Conservation (phyloP, 305 asterid genomes). For the Coffea humblotiana region DNA sequence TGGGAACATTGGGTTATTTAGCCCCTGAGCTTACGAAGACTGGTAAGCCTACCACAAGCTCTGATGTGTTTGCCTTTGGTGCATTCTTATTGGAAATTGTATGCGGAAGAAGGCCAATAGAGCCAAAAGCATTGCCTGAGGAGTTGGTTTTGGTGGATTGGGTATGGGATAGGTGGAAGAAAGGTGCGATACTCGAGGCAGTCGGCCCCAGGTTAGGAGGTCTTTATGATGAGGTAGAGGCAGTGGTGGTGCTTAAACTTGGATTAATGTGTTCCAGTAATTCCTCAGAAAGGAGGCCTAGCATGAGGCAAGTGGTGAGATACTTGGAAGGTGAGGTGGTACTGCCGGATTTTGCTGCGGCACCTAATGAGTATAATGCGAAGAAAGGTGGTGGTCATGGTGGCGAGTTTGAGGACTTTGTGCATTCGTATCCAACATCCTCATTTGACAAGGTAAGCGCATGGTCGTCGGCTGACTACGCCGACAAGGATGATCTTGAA, state of each 20-base stretch:
- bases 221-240: conserved; percentile 38
- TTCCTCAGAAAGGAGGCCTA: conserved; percentile 29
- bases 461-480: conserved; percentile 33
- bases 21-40: conserved; percentile 76
- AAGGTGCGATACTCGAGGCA: conserved; percentile 42
- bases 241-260: conserved; percentile 31
- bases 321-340: conserved; percentile 35
- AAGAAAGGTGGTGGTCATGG: conserved; percentile 21
- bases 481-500: conserved; percentile 42
- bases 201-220: conserved; percentile 50
- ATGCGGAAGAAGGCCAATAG: conserved; percentile 67
- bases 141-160: conserved; percentile 68
- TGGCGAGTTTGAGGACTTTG: conserved; percentile 32
- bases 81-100: conserved; percentile 63
- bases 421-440: conserved; percentile 44
- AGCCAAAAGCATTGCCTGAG: conserved; percentile 59
- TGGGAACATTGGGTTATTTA: conserved; percentile 69
- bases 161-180: conserved; percentile 67
- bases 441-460: conserved; percentile 48
- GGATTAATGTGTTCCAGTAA: conserved; percentile 41
- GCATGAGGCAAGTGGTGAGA: conserved; percentile 35
- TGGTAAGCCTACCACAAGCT: conserved; percentile 54
- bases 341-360: conserved; percentile 19
- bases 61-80: conserved; percentile 75
- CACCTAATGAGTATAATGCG: conserved; percentile 28